Base-by-base conservation (phyloP, 1,284 basidiomycete genomes). In the Rhodofomes roseus region DNA sequence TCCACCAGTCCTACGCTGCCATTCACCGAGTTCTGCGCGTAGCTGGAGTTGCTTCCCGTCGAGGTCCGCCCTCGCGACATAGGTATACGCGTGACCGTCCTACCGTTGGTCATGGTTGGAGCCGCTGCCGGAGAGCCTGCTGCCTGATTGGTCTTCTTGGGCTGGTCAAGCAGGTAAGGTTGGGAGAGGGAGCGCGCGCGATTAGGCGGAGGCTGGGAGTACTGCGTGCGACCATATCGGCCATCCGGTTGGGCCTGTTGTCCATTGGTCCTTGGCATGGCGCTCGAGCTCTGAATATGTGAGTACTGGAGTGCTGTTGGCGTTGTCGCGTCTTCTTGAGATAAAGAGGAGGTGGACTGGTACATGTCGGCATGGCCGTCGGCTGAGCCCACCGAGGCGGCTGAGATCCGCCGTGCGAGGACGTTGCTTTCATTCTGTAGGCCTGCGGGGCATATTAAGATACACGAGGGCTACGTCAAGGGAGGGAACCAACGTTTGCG, bases 401-500 rank as follows among this genome's bases (percentile, higher is more conserved):
- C 81, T 56, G 89, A 91, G 71, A 92, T 84, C 60, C 89, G 85
- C 65, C 83, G 85, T 37, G 90, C 78, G 61, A 92, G 77, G 20
- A 83, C 83, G 44, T 83, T 80, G 67, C 88, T 90, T 75, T 92
- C 89, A 63, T 76, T 81, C 73, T 92, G 84, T 20, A 92, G 81
- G 59, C 89, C 90, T 92, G 66, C 25, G 59, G n/a, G 20, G 40
- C 63, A 16, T 37, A 44, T 20, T 44, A 59, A 46, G 12, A 53
- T 9, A 22, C 55, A 59, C 56, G 61, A 20, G 55, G 34, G 53
- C n/a, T 48, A 29, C 20, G 23, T 36, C 41, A 55, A 34, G 46
- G 44, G 43, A 41, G 20, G 11, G 22, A 29, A 75, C 78, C 67
- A 73, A 89, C 87, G 83, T 80, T 88, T 86, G 67, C 86, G 80